Evolutionary conservation across 176 grass and related monocot genomes (phyloP), one percentile per base, ranked within the genome.

Genomic region (Phoenix dactylifera): DNA sequence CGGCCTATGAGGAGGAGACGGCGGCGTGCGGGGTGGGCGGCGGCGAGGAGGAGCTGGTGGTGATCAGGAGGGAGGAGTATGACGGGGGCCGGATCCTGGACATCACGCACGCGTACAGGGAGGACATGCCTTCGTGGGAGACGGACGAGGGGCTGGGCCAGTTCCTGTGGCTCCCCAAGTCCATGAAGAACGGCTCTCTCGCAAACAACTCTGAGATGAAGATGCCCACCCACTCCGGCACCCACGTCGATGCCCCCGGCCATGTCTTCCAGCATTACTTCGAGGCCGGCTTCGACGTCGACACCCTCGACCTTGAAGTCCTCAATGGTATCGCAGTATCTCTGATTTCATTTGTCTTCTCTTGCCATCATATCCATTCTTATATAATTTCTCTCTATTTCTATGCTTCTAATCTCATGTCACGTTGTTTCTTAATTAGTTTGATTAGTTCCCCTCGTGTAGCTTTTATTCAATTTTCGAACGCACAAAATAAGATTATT

Each of bases 81-180:
- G 85, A 70, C 72, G 74, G 76, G 29, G 72, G 79, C 39, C 50
- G 76, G 56, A 86, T 95, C 77, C 15, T 95, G 29, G 86, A 95
- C 71, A 95, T 89, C 58, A 95, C 82, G 32, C 90, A 95, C 67
- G 82, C 76, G 49, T 86, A 86, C 80, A 63, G 67, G 6, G 67
- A 76, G 6, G 82, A 85, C 16, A 74, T 84, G 74, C 90, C 90
- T 35, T 54, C 55, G 44, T 80, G 71, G 14, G 59, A 62, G 20
- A 62, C 24, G 66, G 67, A 64, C 18, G 76, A 67, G 23, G 77
- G 71, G 26, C 59, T 72, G 1, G 85, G 90, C 0, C 70, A 70
- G 9, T 57, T 89, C 68, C 52, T 86, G 29, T 72, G 70, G 58
- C 77, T 95, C 51, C 69, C 22, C 26, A 60, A 72, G 44, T 89